A percentile compares a stretch with the other conserved stretches of the same genome.
These are phyloP conservation scores for Bauhinia variegata DNA, from an alignment of 306 rosid genomes.

Conservation along the genomic window DNA sequence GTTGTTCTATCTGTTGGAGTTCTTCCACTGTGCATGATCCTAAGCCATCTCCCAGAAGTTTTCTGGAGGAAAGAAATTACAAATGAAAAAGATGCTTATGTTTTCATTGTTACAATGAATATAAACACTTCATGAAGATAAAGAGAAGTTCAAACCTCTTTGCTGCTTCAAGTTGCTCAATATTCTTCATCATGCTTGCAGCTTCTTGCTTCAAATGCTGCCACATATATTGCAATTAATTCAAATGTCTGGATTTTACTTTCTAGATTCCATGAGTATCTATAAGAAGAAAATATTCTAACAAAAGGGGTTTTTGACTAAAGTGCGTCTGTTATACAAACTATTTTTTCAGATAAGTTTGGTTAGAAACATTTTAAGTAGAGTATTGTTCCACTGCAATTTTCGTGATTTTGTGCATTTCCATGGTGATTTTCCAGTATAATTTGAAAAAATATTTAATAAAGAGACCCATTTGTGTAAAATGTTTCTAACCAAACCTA, in stretches of 20 bases:
- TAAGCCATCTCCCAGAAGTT: conserved; percentile 68
- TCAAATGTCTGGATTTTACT: conserved; percentile 10
- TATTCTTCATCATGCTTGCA: conserved; percentile 62
- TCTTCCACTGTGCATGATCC: conserved; percentile 69
- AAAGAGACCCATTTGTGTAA: too few species aligned
- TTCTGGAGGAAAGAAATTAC: conserved; percentile 48
- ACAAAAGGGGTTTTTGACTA: too few species aligned
- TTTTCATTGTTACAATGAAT: neutral
- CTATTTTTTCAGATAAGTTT: too few species aligned
- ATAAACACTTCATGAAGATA: neutral
- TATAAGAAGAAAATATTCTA: neutral
- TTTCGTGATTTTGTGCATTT: too few species aligned
- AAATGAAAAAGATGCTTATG: conserved; percentile 4
- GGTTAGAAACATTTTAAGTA: too few species aligned
- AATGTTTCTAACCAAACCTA: too few species aligned
- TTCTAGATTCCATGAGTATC: neutral
- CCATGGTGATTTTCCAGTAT: too few species aligned
- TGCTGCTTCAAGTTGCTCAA: conserved; percentile 71
- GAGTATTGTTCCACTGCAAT: too few species aligned
- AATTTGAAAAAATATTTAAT: too few species aligned
- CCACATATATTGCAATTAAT: conserved; percentile 27
- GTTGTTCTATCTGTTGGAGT: conserved; percentile 63
- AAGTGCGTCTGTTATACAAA: too few species aligned
- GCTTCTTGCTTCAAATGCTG: conserved; percentile 78
- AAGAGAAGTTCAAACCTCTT: conserved; percentile 54